phyloP scores from a whole-genome alignment of 1,284 basidiomycete species.

The Ustanciosporium gigantosporum region DNA sequence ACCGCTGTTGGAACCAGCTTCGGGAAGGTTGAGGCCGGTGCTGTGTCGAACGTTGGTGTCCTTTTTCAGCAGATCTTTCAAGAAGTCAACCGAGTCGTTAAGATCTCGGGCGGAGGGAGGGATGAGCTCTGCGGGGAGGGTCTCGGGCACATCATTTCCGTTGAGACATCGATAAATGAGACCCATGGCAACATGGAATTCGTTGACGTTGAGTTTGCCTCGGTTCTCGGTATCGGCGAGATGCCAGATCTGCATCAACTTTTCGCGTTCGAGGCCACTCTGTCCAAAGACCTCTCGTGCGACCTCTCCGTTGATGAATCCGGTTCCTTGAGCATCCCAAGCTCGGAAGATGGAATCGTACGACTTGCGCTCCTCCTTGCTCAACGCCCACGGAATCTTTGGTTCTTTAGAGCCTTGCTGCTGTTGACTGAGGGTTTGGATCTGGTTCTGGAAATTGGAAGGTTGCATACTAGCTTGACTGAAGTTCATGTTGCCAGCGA shows the following conservation, averaged over 20 bases:
- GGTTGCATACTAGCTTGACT: conserved; percentile 56
- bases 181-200: conserved; percentile 99
- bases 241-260: conserved; percentile 88
- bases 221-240: conserved; percentile 57
- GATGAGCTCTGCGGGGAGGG: conserved; percentile 83
- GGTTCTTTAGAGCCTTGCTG: conserved; percentile 73
- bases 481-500: conserved; percentile 58
- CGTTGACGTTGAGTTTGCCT: conserved; percentile 73
- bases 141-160: conserved; percentile 85
- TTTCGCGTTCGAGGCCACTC: conserved; percentile 83
- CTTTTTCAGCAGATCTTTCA: conserved; percentile 86
- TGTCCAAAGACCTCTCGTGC: conserved; percentile 94
- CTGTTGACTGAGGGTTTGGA: conserved; percentile 64
- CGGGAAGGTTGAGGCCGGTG: conserved; percentile 62
- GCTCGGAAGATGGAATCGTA: conserved; percentile 96
- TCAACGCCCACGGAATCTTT: conserved; percentile 84
- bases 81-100: conserved; percentile 84
- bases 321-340: conserved; percentile 82
- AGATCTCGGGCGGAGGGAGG: conserved; percentile 91
- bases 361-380: conserved; percentile 89
- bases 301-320: conserved; percentile 84
- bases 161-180: conserved; percentile 84
- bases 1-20: conserved; percentile 57
- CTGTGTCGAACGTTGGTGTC: conserved; percentile 66
- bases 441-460: conserved; percentile 54